Conservation (phyloP, 2,329 filamentous ascomycete species). For the Huntiella moniliformis region DNA sequence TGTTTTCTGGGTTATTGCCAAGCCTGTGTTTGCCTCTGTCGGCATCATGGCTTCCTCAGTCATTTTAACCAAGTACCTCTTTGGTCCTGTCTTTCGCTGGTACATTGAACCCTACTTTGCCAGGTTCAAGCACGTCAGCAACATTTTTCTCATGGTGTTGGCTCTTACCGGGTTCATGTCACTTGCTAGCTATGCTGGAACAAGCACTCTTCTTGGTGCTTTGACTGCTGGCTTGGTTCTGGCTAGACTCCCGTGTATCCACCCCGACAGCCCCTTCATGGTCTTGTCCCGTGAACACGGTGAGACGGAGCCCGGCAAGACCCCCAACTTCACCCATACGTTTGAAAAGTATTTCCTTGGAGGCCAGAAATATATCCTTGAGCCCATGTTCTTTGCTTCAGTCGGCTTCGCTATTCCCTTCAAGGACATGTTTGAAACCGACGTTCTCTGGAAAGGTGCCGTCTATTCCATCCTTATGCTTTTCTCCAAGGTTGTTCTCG, state of each 20-base stretch:
- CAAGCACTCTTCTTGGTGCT: conserved; percentile 21
- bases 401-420: conserved; percentile 45
- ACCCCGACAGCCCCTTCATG: conserved; percentile 19
- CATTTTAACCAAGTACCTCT: conserved; percentile 20
- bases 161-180: conserved; percentile 16
- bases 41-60: conserved; percentile 20
- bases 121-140: conserved; percentile 16
- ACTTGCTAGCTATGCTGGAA: conserved; percentile 21
- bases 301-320: conserved; percentile 17
- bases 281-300: conserved; percentile 19
- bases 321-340: conserved; percentile 21
- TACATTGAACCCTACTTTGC: conserved; percentile 19
- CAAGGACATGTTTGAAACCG: conserved; percentile 30
- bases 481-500: conserved; percentile 21
- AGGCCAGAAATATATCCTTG: conserved; percentile 26
- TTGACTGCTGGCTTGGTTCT: conserved; percentile 23
- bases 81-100: conserved; percentile 20
- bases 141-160: conserved; percentile 18
- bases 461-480: conserved; percentile 38
- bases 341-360: conserved; percentile 21
- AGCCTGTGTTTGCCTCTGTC: conserved; percentile 21
- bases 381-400: conserved; percentile 38
- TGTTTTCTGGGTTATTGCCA: conserved; percentile 21
- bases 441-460: conserved; percentile 35
- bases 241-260: conserved; percentile 20